Evolutionary conservation across 1,284 basidiomycete genomes (phyloP).

Genomic region (Ceratobasidium sp.): DNA sequence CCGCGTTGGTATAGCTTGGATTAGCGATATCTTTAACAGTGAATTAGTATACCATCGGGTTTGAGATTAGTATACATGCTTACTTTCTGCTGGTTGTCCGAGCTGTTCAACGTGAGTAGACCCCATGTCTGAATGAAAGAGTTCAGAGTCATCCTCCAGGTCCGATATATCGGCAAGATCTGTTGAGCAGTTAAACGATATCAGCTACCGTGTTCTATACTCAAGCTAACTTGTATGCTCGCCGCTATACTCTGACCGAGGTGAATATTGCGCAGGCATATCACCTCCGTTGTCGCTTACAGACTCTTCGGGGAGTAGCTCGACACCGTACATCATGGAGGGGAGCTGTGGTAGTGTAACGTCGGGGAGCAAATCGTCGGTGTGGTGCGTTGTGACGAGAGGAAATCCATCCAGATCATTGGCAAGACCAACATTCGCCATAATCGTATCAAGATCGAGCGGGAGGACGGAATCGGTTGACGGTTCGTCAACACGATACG

Average conservation of each 20-base stretch:
- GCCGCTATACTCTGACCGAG: constrained; percentile 7
- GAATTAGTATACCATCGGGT: not conserved
- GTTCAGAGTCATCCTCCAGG: not conserved
- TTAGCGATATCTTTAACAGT: not conserved
- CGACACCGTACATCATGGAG: not conserved
- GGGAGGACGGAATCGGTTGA: not conserved
- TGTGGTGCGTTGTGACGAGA: not conserved
- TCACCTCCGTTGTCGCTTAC: not conserved
- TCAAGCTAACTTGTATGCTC: not conserved
- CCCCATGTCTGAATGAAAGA: not conserved
- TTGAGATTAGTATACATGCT: not conserved
- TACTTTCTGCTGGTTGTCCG: not conserved
- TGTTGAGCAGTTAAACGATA: not conserved
- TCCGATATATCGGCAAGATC: constrained; percentile 3
- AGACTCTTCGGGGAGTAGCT: constrained; percentile 3
- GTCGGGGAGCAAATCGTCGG: constrained; percentile 1
- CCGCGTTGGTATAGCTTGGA: not conserved
- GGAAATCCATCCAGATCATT: not conserved
- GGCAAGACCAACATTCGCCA: not conserved
- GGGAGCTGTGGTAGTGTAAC: constrained; percentile 7
- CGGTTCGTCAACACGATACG: not conserved
- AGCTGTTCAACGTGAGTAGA: not conserved
- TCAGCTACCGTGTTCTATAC: not conserved
- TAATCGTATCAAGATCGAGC: constrained; percentile 9
- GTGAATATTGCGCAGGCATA: not conserved